A percentile compares a stretch with the other conserved stretches of the same genome.
Conservation (phyloP, 192 early-diverging fungal genomes). For the Phlyctochytrium planicorne region DNA sequence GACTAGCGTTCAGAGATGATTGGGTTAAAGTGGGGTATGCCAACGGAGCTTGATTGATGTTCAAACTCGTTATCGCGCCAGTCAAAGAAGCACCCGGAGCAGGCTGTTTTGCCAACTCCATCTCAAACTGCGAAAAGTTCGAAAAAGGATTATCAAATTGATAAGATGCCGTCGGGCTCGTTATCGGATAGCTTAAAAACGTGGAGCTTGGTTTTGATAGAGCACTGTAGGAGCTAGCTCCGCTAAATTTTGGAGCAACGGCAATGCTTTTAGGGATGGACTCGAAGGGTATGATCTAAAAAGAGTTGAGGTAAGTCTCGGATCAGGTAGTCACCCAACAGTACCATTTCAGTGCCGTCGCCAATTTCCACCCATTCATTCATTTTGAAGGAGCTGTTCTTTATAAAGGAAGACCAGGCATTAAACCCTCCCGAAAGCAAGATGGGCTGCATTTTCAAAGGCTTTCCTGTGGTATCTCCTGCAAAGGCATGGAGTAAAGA, state of each 20-base stretch:
- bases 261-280: no score
- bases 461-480: slow-evolving; percentile 55
- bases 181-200: no score
- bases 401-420: slow-evolving; percentile 64
- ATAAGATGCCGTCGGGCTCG: no score
- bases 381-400: slow-evolving; percentile 40
- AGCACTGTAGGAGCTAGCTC: no score
- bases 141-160: slow-evolving; percentile 34
- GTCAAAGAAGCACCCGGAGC: no score
- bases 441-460: slow-evolving; percentile 56
- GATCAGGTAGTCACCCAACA: neutral
- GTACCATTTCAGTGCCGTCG: slow-evolving; percentile 27
- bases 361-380: slow-evolving; percentile 44
- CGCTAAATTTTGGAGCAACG: no score
- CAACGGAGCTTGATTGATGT: no score
- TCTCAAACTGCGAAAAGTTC: slow-evolving; percentile 21
- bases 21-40: no score
- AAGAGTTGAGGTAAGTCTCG: neutral
- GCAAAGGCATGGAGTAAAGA: slow-evolving; percentile 62
- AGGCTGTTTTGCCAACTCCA: no score
- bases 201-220: no score
- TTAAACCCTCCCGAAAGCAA: slow-evolving; percentile 79
- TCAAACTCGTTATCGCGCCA: no score
- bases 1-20: no score
- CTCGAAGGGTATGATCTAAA: neutral